Conservation (phyloP, 345 rosid genomes). For the Hibiscus trionum region DNA sequence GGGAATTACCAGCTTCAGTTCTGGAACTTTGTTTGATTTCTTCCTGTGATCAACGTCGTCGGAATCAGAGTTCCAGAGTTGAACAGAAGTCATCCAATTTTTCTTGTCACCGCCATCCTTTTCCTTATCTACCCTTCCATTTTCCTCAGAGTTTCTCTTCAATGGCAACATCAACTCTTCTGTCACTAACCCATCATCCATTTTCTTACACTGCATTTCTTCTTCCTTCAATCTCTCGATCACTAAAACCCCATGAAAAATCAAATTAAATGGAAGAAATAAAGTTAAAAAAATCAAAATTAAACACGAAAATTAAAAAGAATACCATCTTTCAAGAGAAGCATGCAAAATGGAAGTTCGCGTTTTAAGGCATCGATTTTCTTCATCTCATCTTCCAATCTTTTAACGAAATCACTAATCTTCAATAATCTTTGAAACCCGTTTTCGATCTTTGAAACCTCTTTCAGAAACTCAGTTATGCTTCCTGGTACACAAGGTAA, state of each 20-base stretch:
- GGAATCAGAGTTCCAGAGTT: slow-evolving; percentile 39
- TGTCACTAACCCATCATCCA: slow-evolving; percentile 14
- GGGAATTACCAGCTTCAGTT: slow-evolving; percentile 30
- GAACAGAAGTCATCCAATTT: slow-evolving; percentile 64
- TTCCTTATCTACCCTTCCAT: slow-evolving; percentile 20
- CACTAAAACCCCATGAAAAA: slow-evolving; percentile 29
- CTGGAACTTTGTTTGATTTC: slow-evolving; percentile 27
- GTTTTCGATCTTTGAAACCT: slow-evolving; percentile 36
- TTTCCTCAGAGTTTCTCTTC: slow-evolving; percentile 26
- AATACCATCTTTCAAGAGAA: slow-evolving; percentile 52
- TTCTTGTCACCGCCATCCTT: slow-evolving; percentile 37
- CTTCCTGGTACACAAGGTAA: slow-evolving; percentile 32
- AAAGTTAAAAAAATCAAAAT: neutral
- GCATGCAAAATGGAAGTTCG: slow-evolving; percentile 27
- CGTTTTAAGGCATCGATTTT: slow-evolving; percentile 69
- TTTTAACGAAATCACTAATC: slow-evolving; percentile 39
- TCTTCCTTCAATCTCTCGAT: slow-evolving; percentile 51
- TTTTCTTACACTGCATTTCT: slow-evolving; percentile 29
- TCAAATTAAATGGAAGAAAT: slow-evolving; percentile 4
- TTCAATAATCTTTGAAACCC: slow-evolving; percentile 30
- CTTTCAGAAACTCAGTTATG: slow-evolving; percentile 36
- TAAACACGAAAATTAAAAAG: neutral
- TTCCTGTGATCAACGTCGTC: slow-evolving; percentile 9
- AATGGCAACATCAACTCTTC: slow-evolving; percentile 17
- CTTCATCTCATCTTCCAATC: slow-evolving; percentile 56